Evolutionary conservation across 306 rosid species (phyloP).

Genomic region (Trifolium dubium): DNA sequence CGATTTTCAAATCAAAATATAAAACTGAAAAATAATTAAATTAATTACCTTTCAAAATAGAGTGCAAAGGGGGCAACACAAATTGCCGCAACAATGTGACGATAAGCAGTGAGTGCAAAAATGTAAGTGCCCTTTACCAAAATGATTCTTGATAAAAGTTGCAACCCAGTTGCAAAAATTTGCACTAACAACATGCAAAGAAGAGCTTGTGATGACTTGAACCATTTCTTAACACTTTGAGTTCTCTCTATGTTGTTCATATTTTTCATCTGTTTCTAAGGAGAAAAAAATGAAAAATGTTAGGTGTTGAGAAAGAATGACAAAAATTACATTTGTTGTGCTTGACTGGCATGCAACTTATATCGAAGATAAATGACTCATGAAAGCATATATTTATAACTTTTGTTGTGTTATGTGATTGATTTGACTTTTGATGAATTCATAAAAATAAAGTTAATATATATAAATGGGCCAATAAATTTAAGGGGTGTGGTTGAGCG

Average conservation of each 20-base stretch:
- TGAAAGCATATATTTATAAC: too few relatives aligned
- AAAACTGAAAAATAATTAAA: background rate
- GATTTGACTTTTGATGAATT: too few relatives aligned
- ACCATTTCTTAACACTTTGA: constrained; percentile 32
- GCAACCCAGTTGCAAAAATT: constrained; percentile 54
- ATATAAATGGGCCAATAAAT: too few relatives aligned
- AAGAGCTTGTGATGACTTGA: constrained; percentile 40
- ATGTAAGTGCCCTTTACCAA: constrained; percentile 57
- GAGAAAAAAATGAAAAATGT: background rate
- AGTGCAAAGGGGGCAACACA: constrained; percentile 74
- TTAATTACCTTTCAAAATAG: constrained; percentile 55
- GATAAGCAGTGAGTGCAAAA: constrained; percentile 62
- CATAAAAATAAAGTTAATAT: too few relatives aligned
- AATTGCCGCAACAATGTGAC: constrained; percentile 60
- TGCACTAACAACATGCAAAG: constrained; percentile 64
- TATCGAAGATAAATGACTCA: too few relatives aligned
- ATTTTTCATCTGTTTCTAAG: background rate
- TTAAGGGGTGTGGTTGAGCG: too few relatives aligned
- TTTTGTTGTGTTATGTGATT: too few relatives aligned
- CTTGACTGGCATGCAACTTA: too few relatives aligned
- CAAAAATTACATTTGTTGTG: too few relatives aligned
- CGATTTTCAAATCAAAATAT: background rate
- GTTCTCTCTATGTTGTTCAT: background rate
- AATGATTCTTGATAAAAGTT: constrained; percentile 54
- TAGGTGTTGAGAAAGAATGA: too few relatives aligned